Evolutionary conservation across 2,329 filamentous ascomycete genomes (phyloP).

Genomic region (Magnaporthiopsis poae): DNA sequence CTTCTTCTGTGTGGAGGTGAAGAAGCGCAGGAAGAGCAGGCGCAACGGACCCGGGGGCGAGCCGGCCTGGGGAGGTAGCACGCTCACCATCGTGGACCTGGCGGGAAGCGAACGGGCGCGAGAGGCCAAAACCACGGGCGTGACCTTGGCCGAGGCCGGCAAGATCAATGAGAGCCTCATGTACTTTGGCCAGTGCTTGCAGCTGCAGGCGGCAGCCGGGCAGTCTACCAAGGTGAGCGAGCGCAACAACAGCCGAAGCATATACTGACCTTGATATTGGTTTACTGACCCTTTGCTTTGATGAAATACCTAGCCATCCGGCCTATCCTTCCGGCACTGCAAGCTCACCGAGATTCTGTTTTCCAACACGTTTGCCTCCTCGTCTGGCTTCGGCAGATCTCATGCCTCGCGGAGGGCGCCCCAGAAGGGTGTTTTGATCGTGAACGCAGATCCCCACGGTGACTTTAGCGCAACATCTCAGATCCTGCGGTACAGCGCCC

Average conservation of each 20-base stretch:
- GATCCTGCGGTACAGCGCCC: constrained; percentile 84
- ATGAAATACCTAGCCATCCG: background rate
- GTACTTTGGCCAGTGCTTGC: constrained; percentile 93
- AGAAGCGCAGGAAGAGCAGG: constrained; percentile 52
- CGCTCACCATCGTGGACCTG: constrained; percentile 80
- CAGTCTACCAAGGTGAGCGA: constrained; percentile 62
- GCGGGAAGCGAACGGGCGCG: constrained; percentile 88
- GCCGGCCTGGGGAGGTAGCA: constrained; percentile 63
- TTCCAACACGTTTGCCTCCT: constrained; percentile 74
- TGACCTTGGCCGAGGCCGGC: constrained; percentile 85
- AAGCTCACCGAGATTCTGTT: constrained; percentile 78
- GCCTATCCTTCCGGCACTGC: constrained; percentile 66
- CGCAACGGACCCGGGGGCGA: constrained; percentile 19
- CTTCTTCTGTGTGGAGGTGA: constrained; percentile 91
- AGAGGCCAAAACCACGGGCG: constrained; percentile 86
- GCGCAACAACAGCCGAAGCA: background rate
- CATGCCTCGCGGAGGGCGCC: constrained; percentile 49
- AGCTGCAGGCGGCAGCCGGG: constrained; percentile 79
- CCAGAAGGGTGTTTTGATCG: constrained; percentile 89
- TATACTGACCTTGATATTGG: constrained; percentile 6
- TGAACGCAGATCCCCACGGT: constrained; percentile 82
- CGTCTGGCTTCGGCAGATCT: constrained; percentile 29
- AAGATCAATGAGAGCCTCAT: constrained; percentile 98
- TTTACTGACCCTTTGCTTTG: background rate
- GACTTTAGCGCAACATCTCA: constrained; percentile 97